These are phyloP conservation scores for Caryopteris hybrid DNA, from an alignment of 305 asterid genomes.

Conservation along the genomic window DNA sequence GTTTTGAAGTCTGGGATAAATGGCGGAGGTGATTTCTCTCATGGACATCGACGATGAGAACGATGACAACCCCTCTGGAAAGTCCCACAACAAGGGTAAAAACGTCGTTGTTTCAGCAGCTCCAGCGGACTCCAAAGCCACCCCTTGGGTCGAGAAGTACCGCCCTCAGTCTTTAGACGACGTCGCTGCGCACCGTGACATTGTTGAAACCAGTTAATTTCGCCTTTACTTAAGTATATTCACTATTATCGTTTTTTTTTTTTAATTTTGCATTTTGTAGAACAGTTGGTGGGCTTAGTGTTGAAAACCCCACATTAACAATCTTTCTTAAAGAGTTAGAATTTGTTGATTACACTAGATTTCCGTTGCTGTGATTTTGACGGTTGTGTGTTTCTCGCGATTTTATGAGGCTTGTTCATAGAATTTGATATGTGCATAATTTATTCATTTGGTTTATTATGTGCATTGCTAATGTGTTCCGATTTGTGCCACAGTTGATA, in stretches of 20 bases:
- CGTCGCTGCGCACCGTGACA: slow-evolving; percentile 97
- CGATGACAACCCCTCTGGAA: slow-evolving; percentile 10
- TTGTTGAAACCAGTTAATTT: slow-evolving; percentile 72
- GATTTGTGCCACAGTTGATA: slow-evolving; percentile 59
- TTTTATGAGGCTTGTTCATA: not conserved
- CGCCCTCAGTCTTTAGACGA: slow-evolving; percentile 94
- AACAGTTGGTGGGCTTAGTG: slow-evolving; percentile 27
- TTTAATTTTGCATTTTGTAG: slow-evolving; percentile 18
- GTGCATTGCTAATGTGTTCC: not conserved
- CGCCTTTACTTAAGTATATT: not conserved
- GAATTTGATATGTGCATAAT: slow-evolving; percentile 7
- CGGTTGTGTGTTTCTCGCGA: not conserved
- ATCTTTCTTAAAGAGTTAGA: not conserved
- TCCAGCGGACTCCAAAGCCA: slow-evolving; percentile 51
- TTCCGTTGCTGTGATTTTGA: not conserved
- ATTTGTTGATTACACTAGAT: not conserved
- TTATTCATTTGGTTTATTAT: not conserved
- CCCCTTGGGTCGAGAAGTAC: slow-evolving; percentile 97
- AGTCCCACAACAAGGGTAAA: slow-evolving; percentile 55
- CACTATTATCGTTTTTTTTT: not conserved
- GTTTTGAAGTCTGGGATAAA: slow-evolving; percentile 20
- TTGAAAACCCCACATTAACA: not conserved
- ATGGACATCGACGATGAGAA: slow-evolving; percentile 80
- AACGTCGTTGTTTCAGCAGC: slow-evolving; percentile 35
- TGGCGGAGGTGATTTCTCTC: slow-evolving; percentile 58